These are phyloP conservation scores for Penicillium sp. DNA, from an alignment of 2,329 filamentous ascomycete genomes.

Conservation along the genomic window DNA sequence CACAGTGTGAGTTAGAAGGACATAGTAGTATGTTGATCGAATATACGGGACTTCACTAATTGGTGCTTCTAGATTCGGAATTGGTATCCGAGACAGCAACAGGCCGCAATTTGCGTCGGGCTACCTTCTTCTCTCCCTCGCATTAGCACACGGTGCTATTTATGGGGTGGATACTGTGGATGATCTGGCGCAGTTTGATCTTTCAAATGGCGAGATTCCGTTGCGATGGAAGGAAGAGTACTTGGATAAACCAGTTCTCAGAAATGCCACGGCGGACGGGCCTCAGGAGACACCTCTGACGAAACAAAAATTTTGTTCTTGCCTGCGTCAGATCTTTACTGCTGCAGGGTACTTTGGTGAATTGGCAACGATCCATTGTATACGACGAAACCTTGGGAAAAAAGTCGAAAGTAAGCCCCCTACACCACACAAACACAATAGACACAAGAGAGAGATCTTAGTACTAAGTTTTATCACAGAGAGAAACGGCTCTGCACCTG, in stretches of 20 bases:
- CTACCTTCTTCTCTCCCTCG: constrained; percentile 4
- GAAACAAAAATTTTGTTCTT: constrained; percentile 1
- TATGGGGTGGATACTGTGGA: not conserved
- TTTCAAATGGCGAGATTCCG: constrained; percentile 2
- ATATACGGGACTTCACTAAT: not conserved
- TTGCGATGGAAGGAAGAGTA: constrained; percentile 6
- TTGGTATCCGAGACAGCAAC: constrained; percentile 3
- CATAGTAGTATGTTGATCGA: not conserved
- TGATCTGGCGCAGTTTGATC: constrained; percentile 1
- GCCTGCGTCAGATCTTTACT: not conserved
- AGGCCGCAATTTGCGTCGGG: constrained; percentile 2
- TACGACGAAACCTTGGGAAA: constrained; percentile 3
- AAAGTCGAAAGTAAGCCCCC: constrained; percentile 2
- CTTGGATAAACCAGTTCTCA: constrained; percentile 1
- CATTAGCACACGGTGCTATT: not conserved
- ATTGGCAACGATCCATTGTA: not conserved
- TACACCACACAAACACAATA: not conserved
- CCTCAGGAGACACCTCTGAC: constrained; percentile 1
- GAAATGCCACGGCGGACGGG: constrained; percentile 1
- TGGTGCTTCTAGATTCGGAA: constrained; percentile 4
- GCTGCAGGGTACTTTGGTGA: constrained; percentile 1
- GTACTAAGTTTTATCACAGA: constrained; percentile 4
- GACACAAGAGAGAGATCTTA: not conserved
- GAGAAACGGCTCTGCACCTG: constrained; percentile 12
- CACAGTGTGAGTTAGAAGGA: not conserved